phyloP scores from a whole-genome alignment of 176 grass and related monocot genomes.

The Musa troglodytarum region DNA sequence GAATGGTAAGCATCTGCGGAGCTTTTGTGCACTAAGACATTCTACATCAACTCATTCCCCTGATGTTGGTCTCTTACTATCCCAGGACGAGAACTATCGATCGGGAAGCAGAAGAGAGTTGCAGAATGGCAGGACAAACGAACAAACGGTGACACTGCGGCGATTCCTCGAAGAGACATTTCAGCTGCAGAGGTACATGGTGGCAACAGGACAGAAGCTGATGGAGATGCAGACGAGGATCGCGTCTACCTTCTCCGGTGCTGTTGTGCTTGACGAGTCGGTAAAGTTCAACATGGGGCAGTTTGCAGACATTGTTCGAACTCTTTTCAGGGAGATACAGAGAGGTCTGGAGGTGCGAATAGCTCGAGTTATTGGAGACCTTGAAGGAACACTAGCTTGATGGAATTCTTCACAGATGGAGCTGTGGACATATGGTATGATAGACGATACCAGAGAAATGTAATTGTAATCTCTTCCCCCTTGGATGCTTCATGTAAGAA shows the following conservation, averaged over 20 bases:
- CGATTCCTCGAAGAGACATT: constrained; percentile 76
- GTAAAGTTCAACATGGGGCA: constrained; percentile 43
- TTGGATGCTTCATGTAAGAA: too few relatives aligned
- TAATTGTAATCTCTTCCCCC: too few relatives aligned
- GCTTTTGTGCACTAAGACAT: background rate
- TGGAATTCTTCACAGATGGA: constrained; percentile 47
- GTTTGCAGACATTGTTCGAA: constrained; percentile 56
- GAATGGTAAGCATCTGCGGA: constrained; percentile 35
- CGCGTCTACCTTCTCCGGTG: constrained; percentile 19
- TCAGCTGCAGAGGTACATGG: constrained; percentile 67
- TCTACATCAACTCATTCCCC: background rate
- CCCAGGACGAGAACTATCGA: constrained; percentile 47
- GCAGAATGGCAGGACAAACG: constrained; percentile 19
- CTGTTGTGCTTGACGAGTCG: background rate
- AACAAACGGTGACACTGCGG: constrained; percentile 24
- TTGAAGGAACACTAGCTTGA: constrained; percentile 74
- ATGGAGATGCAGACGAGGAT: constrained; percentile 63
- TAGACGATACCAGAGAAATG: too few relatives aligned
- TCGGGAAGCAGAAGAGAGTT: constrained; percentile 14
- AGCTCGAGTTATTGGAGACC: constrained; percentile 58
- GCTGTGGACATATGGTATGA: too few relatives aligned
- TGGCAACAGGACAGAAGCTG: constrained; percentile 78
- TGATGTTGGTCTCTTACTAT: background rate
- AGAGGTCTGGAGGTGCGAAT: constrained; percentile 71
- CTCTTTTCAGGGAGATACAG: constrained; percentile 64